Base-by-base conservation (phyloP, 257 asterid genomes). In the Nicotiana knightiana region DNA sequence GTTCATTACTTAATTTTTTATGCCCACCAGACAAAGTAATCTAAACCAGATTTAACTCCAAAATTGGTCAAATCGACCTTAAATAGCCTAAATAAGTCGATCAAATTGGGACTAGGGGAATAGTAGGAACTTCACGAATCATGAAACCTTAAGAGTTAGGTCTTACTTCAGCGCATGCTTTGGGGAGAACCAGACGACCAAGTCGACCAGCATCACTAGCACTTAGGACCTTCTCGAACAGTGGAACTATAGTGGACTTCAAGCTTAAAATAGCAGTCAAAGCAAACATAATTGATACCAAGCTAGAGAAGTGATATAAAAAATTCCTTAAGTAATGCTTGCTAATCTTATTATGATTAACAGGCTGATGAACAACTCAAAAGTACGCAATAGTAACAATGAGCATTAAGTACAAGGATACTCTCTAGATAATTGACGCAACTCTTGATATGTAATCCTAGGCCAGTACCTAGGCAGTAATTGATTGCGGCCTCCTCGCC, bases 131-230 rank as follows among this genome's bases (percentile, higher is more conserved):
- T 73, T 35, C 66, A 43, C 24, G 76, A 32, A 55, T 33, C 54
- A 70, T 8, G 18, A 33, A 68, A 17, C 17, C 28, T n/a, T 35
- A 68, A 85, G 79, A 84, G 54, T 61, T 65, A 65, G 75, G 48
- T 77, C 96, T 89, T 81, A 95, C 99, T 89, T 95, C 99, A 53
- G 99, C 99, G 79, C 99, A 95, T 83, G 99, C 99, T 90, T 95
- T 95, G 9, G 99, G 99, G 65, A 95, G 93, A 87, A 95, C 98
- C 82, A 95, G 88, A 46, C 99, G 97, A 82, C 99, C 99, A 63
- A 95, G 93, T 86, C 99, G 87, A 35, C 99, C 98, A 82, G 99
- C 99, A 85, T 95, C 99, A 87, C 99, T 95, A 32, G 99, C 98
- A 83, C 99, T 95, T 66, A 95, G 90, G 82, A 93, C 88, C 91